phyloP scores from a whole-genome alignment of 2,329 filamentous ascomycete species.

The Sporothrix globosa region DNA sequence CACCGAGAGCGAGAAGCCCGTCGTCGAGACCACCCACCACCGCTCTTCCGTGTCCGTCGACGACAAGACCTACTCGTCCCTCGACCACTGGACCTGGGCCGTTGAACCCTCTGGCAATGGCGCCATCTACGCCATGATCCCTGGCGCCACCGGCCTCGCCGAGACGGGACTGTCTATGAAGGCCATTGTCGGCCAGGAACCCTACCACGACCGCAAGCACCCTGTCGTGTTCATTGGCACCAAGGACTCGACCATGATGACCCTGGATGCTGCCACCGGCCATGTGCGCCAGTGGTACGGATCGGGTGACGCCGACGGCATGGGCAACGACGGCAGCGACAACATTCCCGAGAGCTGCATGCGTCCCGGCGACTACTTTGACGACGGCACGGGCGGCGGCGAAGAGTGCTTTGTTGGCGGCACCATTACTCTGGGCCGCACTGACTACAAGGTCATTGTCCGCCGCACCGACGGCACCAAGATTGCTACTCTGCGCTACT shows the following conservation, averaged over 20 bases:
- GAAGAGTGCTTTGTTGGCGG: constrained; percentile 80
- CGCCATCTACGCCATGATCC: constrained; percentile 82
- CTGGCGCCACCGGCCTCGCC: constrained; percentile 64
- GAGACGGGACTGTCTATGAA: constrained; percentile 77
- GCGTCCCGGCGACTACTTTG: constrained; percentile 61
- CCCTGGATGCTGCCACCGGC: constrained; percentile 84
- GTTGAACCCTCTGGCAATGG: constrained; percentile 90
- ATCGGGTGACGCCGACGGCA: constrained; percentile 57
- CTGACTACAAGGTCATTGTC: constrained; percentile 88
- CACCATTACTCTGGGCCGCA: constrained; percentile 79
- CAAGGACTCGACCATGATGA: constrained; percentile 88
- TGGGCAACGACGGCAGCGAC: constrained; percentile 63
- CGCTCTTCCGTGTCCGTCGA: constrained; percentile 67
- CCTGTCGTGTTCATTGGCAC: constrained; percentile 86
- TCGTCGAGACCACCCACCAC: constrained; percentile 88
- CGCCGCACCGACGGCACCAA: constrained; percentile 72
- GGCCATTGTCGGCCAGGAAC: constrained; percentile 78
- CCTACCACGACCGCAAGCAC: constrained; percentile 73
- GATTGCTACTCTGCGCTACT: constrained; percentile 88
- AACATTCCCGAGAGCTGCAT: constrained; percentile 69
- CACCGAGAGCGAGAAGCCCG: constrained; percentile 78
- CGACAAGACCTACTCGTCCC: constrained; percentile 62
- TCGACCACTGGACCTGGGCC: constrained; percentile 92
- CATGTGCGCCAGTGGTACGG: constrained; percentile 83
- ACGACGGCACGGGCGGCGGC: constrained; percentile 62